Base-by-base conservation (phyloP, 2,329 filamentous ascomycete species). In the Dendrostoma leiphaemia region DNA sequence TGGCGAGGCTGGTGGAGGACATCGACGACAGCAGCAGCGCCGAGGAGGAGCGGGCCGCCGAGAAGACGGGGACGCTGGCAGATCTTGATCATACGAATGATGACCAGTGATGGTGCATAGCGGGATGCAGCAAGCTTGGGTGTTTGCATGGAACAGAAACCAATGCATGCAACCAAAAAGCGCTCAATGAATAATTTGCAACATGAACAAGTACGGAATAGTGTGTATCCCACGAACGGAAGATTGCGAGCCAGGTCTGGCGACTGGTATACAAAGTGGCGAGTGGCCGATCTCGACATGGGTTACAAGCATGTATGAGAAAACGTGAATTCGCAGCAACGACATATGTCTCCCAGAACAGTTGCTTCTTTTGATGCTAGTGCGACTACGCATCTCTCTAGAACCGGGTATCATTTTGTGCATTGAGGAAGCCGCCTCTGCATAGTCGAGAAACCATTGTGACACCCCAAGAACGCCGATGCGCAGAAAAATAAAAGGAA, bases 1-100 rank as follows among this genome's bases (percentile, higher is more conserved):
- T 82, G 48, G 62, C 64, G 37, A 72, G 64, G 48, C 61, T 80
- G 53, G 60, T 72, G 19, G 37, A 38, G 17, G 54, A 53, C 21
- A 62, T 71, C 26, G 58, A 63, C 13, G 44, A 59, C 49, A 51
- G 53, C 1, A 21, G 23, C 19, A 59, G 57, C 19, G 62, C 63
- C 12, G 61, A 61, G 29, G 66, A 69, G 3, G 61, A 63, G 44
- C 51, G 53, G 23, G 52, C 53, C n/a, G 52, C 52, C 34, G 63
- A 61, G 58, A 65, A 47, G 61, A 65, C 47, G 15, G 57, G 54
- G 19, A 54, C 54, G 6, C 31, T 57, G 37, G 28, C 38, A 12
- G 57, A 57, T 31, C 28, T 59, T 31, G 57, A 59, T 37, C 50
- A 28, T 28, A 59, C 56, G 6, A 45, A 38, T 23, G 56, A 53